Evolutionary conservation across 2,329 filamentous ascomycete species (phyloP), one percentile per base, ranked within the genome.

Genomic region (Aspergillus melleus): DNA sequence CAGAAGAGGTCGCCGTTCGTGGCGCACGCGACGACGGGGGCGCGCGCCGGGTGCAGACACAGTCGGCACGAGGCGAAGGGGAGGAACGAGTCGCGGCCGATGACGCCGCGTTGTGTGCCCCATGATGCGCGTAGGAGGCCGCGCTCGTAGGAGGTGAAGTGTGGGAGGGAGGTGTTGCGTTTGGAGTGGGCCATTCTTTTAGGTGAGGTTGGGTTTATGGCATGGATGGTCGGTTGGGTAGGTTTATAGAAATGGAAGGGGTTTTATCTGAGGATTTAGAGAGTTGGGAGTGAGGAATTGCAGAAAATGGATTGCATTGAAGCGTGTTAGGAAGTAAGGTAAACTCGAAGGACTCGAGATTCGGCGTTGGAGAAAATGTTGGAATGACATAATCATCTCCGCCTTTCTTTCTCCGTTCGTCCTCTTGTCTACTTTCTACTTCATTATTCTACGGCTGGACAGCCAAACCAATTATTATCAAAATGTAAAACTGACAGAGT

Each of bases 81-180:
- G 11, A 98, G 86, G 76, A 96, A 98, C 58, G 91, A 95, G 73
- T 98, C 95, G 71, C 94, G 90, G 22, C 86, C 88, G 36, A 98
- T 87, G 55, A 92, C 90, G n/a, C 92, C 92, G 54, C 89, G 87
- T 66, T 89, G 90, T 9, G 89, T 86, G 67, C 89, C 87, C 92
- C 95, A 98, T 67, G 88, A 87, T 19, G 86, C 85, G 70, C 92
- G 91, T 61, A 96, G 89, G 53, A 94, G 85, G 54, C 86, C 85
- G 66, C 95, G 89, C 79, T 98, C 95, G 79, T 97, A 88, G 24
- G 92, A 88, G 36, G 95, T 98, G 82, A 98, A 98, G 77, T 97
- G 92, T 47, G 92, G 88, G 49, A 94, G 88, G 49, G 91, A 94
- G 49, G 92, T 96, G 79, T 97, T 96, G 69, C 92, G 87, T 80